Conservation (phyloP, 2,329 filamentous ascomycete genomes). For the Fusarium gaditjirri region DNA sequence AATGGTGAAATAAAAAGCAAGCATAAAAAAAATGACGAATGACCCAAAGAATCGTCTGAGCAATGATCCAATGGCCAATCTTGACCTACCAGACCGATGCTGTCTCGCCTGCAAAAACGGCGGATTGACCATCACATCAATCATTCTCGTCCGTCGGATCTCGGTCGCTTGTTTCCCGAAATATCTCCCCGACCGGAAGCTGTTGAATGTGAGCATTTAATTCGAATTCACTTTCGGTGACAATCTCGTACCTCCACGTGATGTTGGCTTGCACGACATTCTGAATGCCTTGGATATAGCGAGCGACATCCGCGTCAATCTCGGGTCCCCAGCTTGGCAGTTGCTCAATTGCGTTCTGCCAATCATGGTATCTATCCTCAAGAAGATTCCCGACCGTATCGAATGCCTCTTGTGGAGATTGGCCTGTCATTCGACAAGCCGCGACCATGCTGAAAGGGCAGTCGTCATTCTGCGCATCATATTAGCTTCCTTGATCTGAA, state of each 20-base stretch:
- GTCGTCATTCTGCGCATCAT: background rate
- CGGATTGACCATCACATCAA: conserved; percentile 14
- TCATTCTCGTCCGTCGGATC: conserved; percentile 4
- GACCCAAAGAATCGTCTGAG: background rate
- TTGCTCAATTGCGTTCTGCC: background rate
- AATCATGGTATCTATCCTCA: conserved; percentile 3
- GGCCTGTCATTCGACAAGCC: conserved; percentile 13
- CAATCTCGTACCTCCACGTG: conserved; percentile 11
- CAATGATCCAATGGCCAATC: background rate
- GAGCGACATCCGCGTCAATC: background rate
- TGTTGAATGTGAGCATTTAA: background rate
- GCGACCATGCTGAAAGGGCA: conserved; percentile 20
- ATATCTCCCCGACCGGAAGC: conserved; percentile 20
- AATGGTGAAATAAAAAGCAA: conserved; percentile 5
- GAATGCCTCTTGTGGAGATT: conserved; percentile 14
- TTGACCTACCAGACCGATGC: background rate
- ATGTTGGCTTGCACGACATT: conserved; percentile 22
- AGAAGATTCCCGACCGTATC: background rate
- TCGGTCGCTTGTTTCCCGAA: conserved; percentile 17
- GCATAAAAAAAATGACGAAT: background rate
- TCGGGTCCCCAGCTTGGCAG: conserved; percentile 10
- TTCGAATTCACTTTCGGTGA: accelerated
- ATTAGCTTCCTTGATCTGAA: background rate
- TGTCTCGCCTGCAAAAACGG: background rate
- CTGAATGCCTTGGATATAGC: conserved; percentile 12